These are phyloP conservation scores for Clavariopsis aquatica DNA, from an alignment of 495 filamentous ascomycete genomes.

Conservation along the genomic window DNA sequence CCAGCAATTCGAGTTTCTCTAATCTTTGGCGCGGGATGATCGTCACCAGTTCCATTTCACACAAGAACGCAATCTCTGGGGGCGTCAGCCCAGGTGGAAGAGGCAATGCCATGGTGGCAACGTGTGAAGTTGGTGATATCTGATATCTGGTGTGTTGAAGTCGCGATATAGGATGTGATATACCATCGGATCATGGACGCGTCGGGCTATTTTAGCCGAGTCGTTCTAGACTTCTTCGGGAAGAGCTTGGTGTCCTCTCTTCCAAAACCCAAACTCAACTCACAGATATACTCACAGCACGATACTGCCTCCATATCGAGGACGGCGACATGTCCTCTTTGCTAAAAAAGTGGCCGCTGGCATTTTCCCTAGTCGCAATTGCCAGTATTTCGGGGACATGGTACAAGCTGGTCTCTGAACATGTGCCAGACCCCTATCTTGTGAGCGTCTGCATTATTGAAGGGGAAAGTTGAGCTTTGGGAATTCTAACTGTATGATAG, in stretches of 20 bases:
- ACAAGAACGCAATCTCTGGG: constrained; percentile 88
- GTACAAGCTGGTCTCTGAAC: constrained; percentile 38
- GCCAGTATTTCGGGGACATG: constrained; percentile 26
- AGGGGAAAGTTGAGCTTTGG: background rate
- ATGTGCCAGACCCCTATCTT: constrained; percentile 78
- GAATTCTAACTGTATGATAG: constrained; percentile 45
- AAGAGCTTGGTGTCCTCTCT: constrained; percentile 2
- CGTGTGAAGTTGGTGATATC: constrained; percentile 13
- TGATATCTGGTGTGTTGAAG: constrained; percentile 26
- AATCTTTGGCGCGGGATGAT: constrained; percentile 88
- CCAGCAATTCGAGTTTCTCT: constrained; percentile 78
- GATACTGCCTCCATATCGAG: background rate
- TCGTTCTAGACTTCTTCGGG: background rate
- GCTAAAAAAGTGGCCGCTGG: constrained; percentile 17
- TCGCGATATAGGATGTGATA: background rate
- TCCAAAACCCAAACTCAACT: constrained; percentile 4
- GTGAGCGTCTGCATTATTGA: constrained; percentile 44
- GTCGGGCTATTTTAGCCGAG: constrained; percentile 27
- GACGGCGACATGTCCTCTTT: constrained; percentile 5
- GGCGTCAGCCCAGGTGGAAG: constrained; percentile 81
- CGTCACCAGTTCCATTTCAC: constrained; percentile 94
- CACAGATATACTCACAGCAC: background rate
- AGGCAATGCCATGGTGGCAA: constrained; percentile 71
- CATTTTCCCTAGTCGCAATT: constrained; percentile 22
- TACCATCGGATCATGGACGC: background rate